Evolutionary conservation across 2,329 filamentous ascomycete genomes (phyloP), one percentile per base, ranked within the genome.

Genomic region (Aschersonia sp.): DNA sequence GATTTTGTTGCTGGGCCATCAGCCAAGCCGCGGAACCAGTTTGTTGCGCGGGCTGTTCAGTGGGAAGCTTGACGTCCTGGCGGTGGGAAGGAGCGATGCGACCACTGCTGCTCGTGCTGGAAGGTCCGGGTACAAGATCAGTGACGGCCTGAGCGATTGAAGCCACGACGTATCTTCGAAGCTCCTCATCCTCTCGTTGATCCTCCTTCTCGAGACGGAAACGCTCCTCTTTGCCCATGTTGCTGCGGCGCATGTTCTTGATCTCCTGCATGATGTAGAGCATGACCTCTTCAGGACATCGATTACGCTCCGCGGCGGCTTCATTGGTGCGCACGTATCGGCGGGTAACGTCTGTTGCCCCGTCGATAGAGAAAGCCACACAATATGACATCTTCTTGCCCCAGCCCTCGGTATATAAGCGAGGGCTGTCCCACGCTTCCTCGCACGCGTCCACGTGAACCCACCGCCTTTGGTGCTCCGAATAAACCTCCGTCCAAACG

Each of bases 401-500:
- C 92, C 92, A 98, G 50, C 89, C 90, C 65, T 95, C 87, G 6
- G 87, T 81, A 66, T 97, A 97, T 8, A 97, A 74, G 43, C 86
- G 77, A 45, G 92, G 92, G 59, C 90, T 88, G 62, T 98, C 92
- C 88, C 89, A 97, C 1, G 86, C 81, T 60, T 90, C 90, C 62
- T 97, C 92, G 59, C 90, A 95, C 35, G 83, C 82, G 63, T 98
- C 92, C 41, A 95, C 88, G 55, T 97, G 90, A n/a, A 97, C 76
- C 92, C 92, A 98, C 61, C 88, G 80, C 63, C 84, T 82, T 59
- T 90, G 84, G 66, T 95, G 88, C 52, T 92, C 86, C 2, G 89
- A 95, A 68, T 95, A 98, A 11, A 97, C 84, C 58, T 97, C 92
- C 1, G 89, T 95, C 92, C 92, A 98, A 30, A 95, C 87, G 59